Evolutionary conservation across 192 early-diverging fungal species (phyloP).

Genomic region (Coemansia reversa): DNA sequence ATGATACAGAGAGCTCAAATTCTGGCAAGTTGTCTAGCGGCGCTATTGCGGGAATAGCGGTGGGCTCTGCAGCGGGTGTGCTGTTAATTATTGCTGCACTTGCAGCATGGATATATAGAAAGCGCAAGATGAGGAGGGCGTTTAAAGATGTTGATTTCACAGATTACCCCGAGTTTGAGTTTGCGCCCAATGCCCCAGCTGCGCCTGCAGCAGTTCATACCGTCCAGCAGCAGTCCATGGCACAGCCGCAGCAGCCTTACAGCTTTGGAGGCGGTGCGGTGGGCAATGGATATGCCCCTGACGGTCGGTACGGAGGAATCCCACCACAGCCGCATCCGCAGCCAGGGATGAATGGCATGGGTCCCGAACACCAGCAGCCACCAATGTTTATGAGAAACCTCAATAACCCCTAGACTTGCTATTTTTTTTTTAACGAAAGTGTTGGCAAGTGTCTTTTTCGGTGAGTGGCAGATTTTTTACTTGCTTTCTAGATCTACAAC

Average conservation of each 20-base stretch:
- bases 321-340: conserved; percentile 10
- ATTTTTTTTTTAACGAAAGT: not conserved
- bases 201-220: conserved; percentile 1
- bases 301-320: not conserved
- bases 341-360: not conserved
- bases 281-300: not conserved
- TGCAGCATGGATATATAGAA: conserved; percentile 12
- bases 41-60: conserved; percentile 26
- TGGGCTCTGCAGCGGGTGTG: conserved; percentile 18
- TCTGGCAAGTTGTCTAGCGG: conserved; percentile 18
- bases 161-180: conserved; percentile 14
- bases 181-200: not conserved
- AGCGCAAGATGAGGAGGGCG: conserved; percentile 6
- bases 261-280: not conserved
- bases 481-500: not conserved
- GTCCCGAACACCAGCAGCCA: conserved; percentile 3
- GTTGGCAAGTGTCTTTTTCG: not conserved
- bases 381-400: conserved; percentile 12
- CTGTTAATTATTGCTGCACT: conserved; percentile 9
- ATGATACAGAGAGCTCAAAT: not conserved
- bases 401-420: conserved; percentile 6
- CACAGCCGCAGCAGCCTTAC: conserved; percentile 7
- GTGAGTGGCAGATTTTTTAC: not conserved
- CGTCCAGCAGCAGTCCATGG: not conserved
- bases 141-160: conserved; percentile 9